Conservation (phyloP, 2,329 filamentous ascomycete species). For the Sarocladium oryzae region DNA sequence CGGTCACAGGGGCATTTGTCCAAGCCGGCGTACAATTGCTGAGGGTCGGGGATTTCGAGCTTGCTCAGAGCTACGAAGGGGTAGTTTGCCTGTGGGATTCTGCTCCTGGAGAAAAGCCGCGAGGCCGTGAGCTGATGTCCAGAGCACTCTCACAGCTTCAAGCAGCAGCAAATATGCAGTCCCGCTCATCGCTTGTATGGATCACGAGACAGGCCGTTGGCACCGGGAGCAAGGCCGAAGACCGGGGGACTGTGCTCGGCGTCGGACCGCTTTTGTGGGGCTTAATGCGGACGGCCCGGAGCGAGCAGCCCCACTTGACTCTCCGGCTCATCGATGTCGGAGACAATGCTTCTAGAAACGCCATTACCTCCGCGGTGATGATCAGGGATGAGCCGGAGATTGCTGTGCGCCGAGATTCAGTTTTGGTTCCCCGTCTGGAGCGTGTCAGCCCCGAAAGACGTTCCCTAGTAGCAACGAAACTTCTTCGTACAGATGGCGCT, state of each 20-base stretch:
- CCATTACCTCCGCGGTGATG: background rate
- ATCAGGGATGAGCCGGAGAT: conserved; percentile 12
- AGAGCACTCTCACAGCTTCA: conserved; percentile 12
- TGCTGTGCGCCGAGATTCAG: conserved; percentile 10
- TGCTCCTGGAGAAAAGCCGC: background rate
- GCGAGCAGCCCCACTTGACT: conserved; percentile 14
- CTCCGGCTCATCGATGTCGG: conserved; percentile 14
- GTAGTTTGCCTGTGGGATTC: conserved; percentile 13
- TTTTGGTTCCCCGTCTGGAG: conserved; percentile 14
- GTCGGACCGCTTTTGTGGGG: conserved; percentile 14
- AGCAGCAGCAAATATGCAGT: background rate
- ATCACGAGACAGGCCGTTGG: conserved; percentile 11
- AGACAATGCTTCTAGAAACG: background rate
- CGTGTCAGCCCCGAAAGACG: background rate
- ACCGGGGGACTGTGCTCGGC: conserved; percentile 7
- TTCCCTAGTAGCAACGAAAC: background rate
- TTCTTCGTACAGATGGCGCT: conserved; percentile 13
- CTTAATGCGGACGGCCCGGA: conserved; percentile 14
- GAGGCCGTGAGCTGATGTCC: conserved; percentile 2
- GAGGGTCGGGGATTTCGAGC: conserved; percentile 7
- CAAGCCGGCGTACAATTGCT: conserved; percentile 7
- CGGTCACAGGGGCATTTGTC: background rate
- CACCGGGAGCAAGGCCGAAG: conserved; percentile 2
- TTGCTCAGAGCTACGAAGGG: conserved; percentile 10
- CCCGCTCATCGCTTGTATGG: conserved; percentile 16